Conservation (phyloP, 495 filamentous ascomycete species). For the Entonaema liquescens region DNA sequence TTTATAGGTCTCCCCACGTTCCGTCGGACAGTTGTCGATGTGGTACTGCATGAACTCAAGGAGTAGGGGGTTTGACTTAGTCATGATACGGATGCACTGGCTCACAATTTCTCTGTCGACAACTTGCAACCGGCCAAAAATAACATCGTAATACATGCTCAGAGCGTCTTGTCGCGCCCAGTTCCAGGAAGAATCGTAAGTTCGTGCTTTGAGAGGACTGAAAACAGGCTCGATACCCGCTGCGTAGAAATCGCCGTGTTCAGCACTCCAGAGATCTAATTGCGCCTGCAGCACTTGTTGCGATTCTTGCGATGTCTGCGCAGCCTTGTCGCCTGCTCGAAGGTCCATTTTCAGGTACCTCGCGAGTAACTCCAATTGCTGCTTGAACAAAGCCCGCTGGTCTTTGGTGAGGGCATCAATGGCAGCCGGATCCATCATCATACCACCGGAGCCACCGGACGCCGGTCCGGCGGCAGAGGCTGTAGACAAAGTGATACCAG, state of each 20-base stretch:
- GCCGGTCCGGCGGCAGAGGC: constrained; percentile 77
- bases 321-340: constrained; percentile 92
- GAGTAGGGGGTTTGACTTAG: constrained; percentile 92
- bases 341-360: constrained; percentile 97
- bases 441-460: constrained; percentile 74
- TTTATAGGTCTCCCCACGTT: constrained; percentile 95
- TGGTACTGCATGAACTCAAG: constrained; percentile 99
- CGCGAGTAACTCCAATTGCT: constrained; percentile 93
- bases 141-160: constrained; percentile 99
- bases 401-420: constrained; percentile 97
- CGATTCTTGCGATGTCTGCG: constrained; percentile 81
- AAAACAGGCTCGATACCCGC: constrained; percentile 94
- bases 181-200: constrained; percentile 99
- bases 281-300: constrained; percentile 88
- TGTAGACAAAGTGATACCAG: constrained; percentile 85
- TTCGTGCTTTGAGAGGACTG: constrained; percentile 88
- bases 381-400: constrained; percentile 93
- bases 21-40: constrained; percentile 97
- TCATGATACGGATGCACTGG: constrained; percentile 99
- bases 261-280: constrained; percentile 91
- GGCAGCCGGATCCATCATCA: constrained; percentile 99
- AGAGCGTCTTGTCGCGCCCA: constrained; percentile 98
- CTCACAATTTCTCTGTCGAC: constrained; percentile 98
- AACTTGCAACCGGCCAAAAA: constrained; percentile 91
- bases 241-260: constrained; percentile 97